A percentile compares a stretch with the other conserved stretches of the same genome.
phyloP scores from a whole-genome alignment of 768 basidiomycete genomes.

The Dictyophora rubrovolvata region DNA sequence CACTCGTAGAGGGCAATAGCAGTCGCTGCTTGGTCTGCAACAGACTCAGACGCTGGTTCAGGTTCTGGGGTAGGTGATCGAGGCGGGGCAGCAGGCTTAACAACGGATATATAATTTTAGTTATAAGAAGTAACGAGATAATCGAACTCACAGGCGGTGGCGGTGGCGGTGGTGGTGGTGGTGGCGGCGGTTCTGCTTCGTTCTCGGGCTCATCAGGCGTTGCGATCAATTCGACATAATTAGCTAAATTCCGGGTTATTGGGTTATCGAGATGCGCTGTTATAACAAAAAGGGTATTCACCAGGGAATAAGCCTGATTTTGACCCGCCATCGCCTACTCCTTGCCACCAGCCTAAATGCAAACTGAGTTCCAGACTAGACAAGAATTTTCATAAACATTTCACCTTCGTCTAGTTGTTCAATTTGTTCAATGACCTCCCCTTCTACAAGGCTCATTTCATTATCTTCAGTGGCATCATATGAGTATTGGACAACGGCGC shows the following conservation, averaged over 20 bases:
- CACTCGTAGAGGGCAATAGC: constrained; percentile 68
- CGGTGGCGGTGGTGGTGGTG: constrained; percentile 33
- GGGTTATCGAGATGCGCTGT: too few relatives aligned
- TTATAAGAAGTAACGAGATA: too few relatives aligned
- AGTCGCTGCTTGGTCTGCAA: constrained; percentile 44
- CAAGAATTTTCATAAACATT: background rate
- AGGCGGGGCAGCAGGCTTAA: constrained; percentile 30
- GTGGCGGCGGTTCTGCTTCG: constrained; percentile 28
- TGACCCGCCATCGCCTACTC: constrained; percentile 50
- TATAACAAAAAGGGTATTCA: constrained; percentile 26
- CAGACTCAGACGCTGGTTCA: constrained; percentile 33
- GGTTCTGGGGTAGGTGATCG: constrained; percentile 24
- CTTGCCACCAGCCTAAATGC: constrained; percentile 73
- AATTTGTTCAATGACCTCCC: constrained; percentile 72
- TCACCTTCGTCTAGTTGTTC: constrained; percentile 70
- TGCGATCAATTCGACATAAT: constrained; percentile 77
- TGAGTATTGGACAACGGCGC: constrained; percentile 13
- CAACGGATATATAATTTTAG: background rate
- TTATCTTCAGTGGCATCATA: constrained; percentile 71
- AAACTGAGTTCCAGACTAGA: background rate
- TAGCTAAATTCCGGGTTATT: constrained; percentile 35
- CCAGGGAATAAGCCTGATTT: constrained; percentile 81
- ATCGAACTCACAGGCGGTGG: constrained; percentile 19
- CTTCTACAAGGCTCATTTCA: constrained; percentile 71
- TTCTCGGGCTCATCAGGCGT: constrained; percentile 24